Evolutionary conservation across 1,284 basidiomycete genomes (phyloP).

Genomic region (Trichosporon sp.): DNA sequence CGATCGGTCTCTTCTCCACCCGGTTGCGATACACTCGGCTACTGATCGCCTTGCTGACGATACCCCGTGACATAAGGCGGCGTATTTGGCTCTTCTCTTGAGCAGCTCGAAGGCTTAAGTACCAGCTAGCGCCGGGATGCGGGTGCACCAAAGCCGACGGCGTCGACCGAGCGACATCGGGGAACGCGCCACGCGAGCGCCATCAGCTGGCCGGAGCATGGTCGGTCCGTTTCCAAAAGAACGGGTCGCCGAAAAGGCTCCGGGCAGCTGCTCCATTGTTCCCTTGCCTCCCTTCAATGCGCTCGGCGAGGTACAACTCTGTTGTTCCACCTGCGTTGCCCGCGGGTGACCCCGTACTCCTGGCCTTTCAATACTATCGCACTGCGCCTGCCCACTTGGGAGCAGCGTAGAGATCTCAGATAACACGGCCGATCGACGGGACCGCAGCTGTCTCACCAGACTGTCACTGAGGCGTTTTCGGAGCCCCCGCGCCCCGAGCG

Average conservation of each 20-base stretch:
- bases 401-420: not conserved
- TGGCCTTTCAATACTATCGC: too few relatives aligned
- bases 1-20: not conserved
- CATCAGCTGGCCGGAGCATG: not conserved
- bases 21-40: not conserved
- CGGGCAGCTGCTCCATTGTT: too few relatives aligned
- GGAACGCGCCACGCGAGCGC: not conserved
- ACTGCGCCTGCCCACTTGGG: too few relatives aligned
- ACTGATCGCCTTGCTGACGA: not conserved
- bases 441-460: not conserved
- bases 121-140: not conserved
- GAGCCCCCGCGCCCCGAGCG: not conserved
- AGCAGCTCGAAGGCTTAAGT: not conserved
- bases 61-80: not conserved
- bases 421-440: not conserved
- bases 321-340: not conserved
- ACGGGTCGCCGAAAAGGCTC: not conserved
- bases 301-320: not conserved
- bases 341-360: too few relatives aligned
- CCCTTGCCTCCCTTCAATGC: not conserved
- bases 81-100: not conserved
- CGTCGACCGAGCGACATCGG: not conserved
- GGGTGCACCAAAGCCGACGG: not conserved
- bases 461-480: not conserved
- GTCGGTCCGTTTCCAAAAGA: not conserved